These are phyloP conservation scores for Phytopythium ostracodes DNA, from an alignment of 352 stramenopile species.

Conservation along the genomic window DNA sequence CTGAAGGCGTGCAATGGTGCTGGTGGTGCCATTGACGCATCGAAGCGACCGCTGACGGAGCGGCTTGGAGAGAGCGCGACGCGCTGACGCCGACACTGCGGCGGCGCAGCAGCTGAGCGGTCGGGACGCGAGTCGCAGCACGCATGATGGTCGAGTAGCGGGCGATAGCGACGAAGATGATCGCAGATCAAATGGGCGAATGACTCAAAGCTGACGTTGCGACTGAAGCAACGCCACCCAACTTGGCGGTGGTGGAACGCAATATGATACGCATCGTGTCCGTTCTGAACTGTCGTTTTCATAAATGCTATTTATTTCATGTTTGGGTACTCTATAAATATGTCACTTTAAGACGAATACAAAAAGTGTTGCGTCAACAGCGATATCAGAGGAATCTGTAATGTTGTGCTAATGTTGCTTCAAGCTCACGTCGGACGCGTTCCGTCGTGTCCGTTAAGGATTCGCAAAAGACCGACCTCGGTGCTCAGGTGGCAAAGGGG, in stretches of 20 bases:
- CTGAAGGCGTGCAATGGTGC: too few relatives aligned
- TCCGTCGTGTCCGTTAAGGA: constrained; percentile 1
- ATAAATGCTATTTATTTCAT: too few relatives aligned
- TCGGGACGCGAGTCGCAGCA: neutral
- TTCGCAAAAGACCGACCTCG: neutral
- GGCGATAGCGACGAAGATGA: too few relatives aligned
- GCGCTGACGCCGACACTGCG: neutral
- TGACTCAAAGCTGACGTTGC: neutral
- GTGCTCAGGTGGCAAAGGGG: too few relatives aligned
- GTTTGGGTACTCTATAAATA: too few relatives aligned
- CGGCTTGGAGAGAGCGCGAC: neutral
- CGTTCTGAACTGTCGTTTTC: neutral
- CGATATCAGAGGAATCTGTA: neutral
- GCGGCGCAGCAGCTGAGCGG: neutral
- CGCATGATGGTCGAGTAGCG: neutral
- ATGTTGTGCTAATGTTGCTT: constrained; percentile 2
- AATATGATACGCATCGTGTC: neutral
- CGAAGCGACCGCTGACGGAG: neutral
- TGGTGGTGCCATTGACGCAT: neutral
- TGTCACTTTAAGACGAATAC: neutral
- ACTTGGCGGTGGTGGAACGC: neutral
- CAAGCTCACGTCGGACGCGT: neutral
- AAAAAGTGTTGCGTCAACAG: neutral
- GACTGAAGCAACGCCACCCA: neutral
- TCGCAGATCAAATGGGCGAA: neutral